phyloP scores from a whole-genome alignment of 257 asterid species.

The Cynanchum wilfordii region DNA sequence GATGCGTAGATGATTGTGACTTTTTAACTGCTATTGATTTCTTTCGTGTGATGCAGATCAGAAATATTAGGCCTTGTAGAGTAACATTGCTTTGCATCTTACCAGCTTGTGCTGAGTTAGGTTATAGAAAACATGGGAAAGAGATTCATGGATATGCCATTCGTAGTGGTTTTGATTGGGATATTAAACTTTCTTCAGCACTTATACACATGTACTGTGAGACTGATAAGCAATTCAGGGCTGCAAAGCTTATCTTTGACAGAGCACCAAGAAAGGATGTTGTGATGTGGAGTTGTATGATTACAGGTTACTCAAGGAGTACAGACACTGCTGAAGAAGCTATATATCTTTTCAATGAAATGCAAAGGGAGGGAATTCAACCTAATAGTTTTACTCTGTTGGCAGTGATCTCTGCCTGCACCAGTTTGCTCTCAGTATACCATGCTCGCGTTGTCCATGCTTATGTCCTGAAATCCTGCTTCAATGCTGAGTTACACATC shows the following conservation, averaged over 20 bases:
- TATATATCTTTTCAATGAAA: conserved; percentile 39
- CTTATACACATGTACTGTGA: conserved; percentile 53
- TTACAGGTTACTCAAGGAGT: conserved; percentile 44
- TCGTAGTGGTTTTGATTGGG: conserved; percentile 46
- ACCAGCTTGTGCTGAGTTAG: conserved; percentile 46
- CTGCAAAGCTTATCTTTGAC: conserved; percentile 42
- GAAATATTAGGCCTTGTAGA: conserved; percentile 43
- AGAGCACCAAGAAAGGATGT: conserved; percentile 42
- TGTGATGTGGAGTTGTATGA: conserved; percentile 74
- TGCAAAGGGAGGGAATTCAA: conserved; percentile 44
- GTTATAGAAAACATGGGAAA: conserved; percentile 32
- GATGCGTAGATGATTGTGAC: conserved; percentile 38
- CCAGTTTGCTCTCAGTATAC: conserved; percentile 33
- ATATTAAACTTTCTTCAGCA: conserved; percentile 39
- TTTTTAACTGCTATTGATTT: conserved; percentile 33
- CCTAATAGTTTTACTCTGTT: conserved; percentile 56
- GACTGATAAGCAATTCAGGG: conserved; percentile 26
- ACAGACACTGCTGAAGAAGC: conserved; percentile 43
- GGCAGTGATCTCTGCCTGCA: conserved; percentile 53
- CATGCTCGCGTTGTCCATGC: conserved; percentile 44
- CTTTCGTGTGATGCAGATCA: conserved; percentile 45
- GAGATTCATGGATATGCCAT: conserved; percentile 59
- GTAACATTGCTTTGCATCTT: conserved; percentile 52
- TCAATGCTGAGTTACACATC: conserved; percentile 31
- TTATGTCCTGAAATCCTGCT: conserved; percentile 44